Evolutionary conservation across 768 basidiomycete genomes (phyloP), one percentile per base, ranked within the genome.

Genomic region (Lactarius trivialis): DNA sequence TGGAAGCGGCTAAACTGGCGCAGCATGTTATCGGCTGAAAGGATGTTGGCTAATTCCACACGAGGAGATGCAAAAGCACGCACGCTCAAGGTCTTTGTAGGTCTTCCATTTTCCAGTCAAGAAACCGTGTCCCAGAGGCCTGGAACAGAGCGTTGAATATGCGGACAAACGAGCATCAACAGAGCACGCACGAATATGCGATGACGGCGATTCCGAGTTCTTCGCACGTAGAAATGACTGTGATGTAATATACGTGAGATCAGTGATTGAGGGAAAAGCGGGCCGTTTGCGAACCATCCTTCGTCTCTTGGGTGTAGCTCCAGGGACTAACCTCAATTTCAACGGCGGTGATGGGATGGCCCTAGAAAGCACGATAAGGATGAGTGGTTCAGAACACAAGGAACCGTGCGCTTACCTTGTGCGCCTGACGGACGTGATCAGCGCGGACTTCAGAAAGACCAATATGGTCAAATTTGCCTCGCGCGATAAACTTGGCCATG

Each of bases 261-360:
- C 45, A 39, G 58, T 7, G 21, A 26, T 26, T 9, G 14, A 39
- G 19, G 33, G 14, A 8, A 53, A 26, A 53, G 11, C 14, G 26
- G 26, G 14, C 34, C 19, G 21, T 36, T 4, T 24, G 55, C 68
- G n/a, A 55, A 77, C 78, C 78, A 26, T 77, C 74, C 65, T 77
- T 77, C 26, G 82, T 78, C 56, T 82, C 77, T 21, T 77, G 74
- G 56, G 84, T 84, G 60, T 83, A 84, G 4, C 79, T 76, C 78
- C 83, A 86, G 2, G 83, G 79, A 66, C 82, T 85, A 43, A 85
- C 74, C 69, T 89, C 88, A 50, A 88, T 85, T 71, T 89, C 86
- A 9, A 84, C 83, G 14, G 81, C 76, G 19, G 81, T 75, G 61
- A 87, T 79, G 4, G 66, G 66, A 30, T 60, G 56, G 7, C 58